Evolutionary conservation across 176 grass and related monocot genomes (phyloP).

Genomic region (Calamus simplicifolius): DNA sequence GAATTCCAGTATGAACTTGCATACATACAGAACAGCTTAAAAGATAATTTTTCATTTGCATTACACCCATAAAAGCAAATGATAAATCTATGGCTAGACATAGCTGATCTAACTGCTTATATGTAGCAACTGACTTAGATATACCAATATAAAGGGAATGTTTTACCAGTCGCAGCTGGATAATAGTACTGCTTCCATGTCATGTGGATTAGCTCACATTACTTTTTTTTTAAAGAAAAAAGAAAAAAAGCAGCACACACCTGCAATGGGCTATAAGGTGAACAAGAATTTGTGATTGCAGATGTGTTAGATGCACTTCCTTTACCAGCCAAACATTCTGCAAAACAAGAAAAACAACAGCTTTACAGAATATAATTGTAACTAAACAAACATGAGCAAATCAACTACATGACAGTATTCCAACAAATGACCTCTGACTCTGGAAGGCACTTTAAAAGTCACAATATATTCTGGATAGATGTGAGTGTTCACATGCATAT

Average conservation of each 20-base stretch:
- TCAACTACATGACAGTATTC: not conserved
- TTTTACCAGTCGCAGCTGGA: too few relatives aligned
- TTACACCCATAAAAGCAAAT: too few relatives aligned
- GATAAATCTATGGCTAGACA: too few relatives aligned
- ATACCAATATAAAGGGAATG: too few relatives aligned
- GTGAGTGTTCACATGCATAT: constrained; percentile 72
- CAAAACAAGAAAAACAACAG: constrained; percentile 24
- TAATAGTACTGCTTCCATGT: too few relatives aligned
- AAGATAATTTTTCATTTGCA: too few relatives aligned
- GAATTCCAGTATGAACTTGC: too few relatives aligned
- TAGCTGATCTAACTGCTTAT: too few relatives aligned
- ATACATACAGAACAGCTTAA: too few relatives aligned
- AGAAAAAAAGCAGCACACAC: constrained; percentile 17
- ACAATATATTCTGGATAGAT: constrained; percentile 90
- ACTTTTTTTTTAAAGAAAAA: not conserved
- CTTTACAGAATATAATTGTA: constrained; percentile 3
- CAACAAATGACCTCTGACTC: constrained; percentile 48
- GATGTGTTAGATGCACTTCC: constrained; percentile 52
- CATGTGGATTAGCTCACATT: too few relatives aligned
- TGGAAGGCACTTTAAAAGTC: constrained; percentile 65
- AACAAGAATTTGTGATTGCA: constrained; percentile 59
- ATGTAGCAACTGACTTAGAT: too few relatives aligned
- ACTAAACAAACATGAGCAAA: not conserved
- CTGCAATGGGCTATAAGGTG: constrained; percentile 36
- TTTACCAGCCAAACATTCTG: constrained; percentile 53